phyloP scores from a whole-genome alignment of 805 yeast genomes.

The Suhomyces sp. region DNA sequence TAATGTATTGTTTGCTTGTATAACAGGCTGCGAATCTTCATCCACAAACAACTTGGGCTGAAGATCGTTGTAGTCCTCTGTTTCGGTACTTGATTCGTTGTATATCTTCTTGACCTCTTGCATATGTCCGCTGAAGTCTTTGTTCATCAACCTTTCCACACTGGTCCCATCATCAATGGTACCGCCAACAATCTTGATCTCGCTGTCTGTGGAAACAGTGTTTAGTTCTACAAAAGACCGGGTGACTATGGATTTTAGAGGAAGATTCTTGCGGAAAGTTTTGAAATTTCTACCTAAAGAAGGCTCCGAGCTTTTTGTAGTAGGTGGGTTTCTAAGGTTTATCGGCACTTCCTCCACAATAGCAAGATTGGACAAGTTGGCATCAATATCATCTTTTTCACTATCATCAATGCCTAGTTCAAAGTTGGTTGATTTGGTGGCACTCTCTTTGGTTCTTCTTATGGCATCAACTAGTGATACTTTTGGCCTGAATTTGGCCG shows the following conservation, averaged over 20 bases:
- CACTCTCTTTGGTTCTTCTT: slow-evolving; percentile 22
- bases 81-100: slow-evolving; percentile 4
- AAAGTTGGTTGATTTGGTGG: slow-evolving; percentile 18
- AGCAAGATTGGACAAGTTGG: slow-evolving; percentile 27
- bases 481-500: slow-evolving; percentile 7
- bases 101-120: slow-evolving; percentile 8
- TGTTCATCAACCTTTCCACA: slow-evolving; percentile 4
- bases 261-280: slow-evolving; percentile 27
- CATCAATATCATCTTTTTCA: slow-evolving; percentile 21
- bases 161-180: not conserved
- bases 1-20: not conserved
- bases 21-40: slow-evolving; percentile 1
- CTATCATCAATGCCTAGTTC: slow-evolving; percentile 27
- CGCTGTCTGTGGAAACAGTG: slow-evolving; percentile 7
- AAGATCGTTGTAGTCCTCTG: slow-evolving; percentile 1
- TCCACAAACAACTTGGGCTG: slow-evolving; percentile 2
- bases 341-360: slow-evolving; percentile 31
- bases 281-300: slow-evolving; percentile 37
- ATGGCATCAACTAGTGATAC: slow-evolving; percentile 30
- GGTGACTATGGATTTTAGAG: slow-evolving; percentile 19
- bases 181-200: slow-evolving; percentile 4
- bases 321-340: slow-evolving; percentile 10
- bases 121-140: slow-evolving; percentile 14
- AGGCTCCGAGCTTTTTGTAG: slow-evolving; percentile 1
- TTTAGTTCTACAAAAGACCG: slow-evolving; percentile 30